phyloP scores from a whole-genome alignment of 352 stramenopile genomes.

The Phytopythium boreale region DNA sequence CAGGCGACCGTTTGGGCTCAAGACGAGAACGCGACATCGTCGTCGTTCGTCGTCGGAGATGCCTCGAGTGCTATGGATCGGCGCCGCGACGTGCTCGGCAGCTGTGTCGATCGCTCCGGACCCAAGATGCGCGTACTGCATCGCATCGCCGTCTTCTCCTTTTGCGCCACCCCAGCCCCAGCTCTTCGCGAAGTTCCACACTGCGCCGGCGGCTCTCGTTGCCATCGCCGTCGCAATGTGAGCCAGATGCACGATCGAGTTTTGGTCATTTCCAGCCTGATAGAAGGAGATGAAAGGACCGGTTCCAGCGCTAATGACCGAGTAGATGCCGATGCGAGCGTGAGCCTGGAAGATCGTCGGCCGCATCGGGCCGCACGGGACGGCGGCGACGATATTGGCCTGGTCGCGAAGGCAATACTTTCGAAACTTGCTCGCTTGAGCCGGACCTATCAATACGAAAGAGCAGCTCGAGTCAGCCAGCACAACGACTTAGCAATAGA shows the following conservation, averaged over 20 bases:
- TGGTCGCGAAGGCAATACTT: conserved; percentile 81
- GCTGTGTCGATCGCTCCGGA: conserved; percentile 40
- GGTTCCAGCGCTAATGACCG: conserved; percentile 62
- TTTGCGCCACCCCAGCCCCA: conserved; percentile 55
- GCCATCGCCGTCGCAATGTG: conserved; percentile 83
- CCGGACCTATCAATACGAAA: conserved; percentile 27
- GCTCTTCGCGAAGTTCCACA: conserved; percentile 84
- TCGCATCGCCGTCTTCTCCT: conserved; percentile 10
- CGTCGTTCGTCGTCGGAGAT: conserved; percentile 63
- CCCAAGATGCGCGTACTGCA: conserved; percentile 26
- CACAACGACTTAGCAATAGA: too few species aligned
- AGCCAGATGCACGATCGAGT: conserved; percentile 84
- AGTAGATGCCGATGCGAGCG: conserved; percentile 65
- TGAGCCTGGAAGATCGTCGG: conserved; percentile 85
- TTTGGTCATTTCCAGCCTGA: conserved; percentile 80
- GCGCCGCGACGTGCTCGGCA: conserved; percentile 70
- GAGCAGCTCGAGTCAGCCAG: not conserved
- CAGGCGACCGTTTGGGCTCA: conserved; percentile 68
- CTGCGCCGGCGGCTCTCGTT: conserved; percentile 61
- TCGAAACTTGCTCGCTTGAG: conserved; percentile 73
- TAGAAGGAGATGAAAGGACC: conserved; percentile 80
- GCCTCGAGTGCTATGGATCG: conserved; percentile 41
- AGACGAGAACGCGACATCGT: conserved; percentile 51
- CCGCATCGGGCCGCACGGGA: conserved; percentile 58
- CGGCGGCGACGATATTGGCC: conserved; percentile 48